Evolutionary conservation across 1,284 basidiomycete genomes (phyloP).

Genomic region (Fistulina hepatica): DNA sequence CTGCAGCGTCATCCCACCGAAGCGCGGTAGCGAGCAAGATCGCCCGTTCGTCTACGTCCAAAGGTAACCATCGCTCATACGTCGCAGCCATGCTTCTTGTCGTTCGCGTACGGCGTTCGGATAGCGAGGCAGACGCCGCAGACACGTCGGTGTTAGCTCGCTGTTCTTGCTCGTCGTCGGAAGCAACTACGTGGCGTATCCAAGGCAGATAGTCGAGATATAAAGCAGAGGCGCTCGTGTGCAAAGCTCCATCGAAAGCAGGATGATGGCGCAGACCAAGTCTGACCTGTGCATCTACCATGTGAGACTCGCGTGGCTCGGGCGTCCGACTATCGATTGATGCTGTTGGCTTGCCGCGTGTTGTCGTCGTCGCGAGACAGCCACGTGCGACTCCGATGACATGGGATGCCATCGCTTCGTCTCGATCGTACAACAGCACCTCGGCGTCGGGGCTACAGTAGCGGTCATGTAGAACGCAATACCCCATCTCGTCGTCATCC

Average conservation of each 20-base stretch:
- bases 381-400: slow-evolving; percentile 16
- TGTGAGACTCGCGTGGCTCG: no score
- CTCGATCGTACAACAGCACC: slow-evolving; percentile 12
- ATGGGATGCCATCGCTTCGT: slow-evolving; percentile 7
- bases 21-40: slow-evolving; percentile 23
- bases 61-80: slow-evolving; percentile 32
- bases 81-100: slow-evolving; percentile 39
- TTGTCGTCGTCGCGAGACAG: not conserved
- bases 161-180: slow-evolving; percentile 48
- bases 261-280: slow-evolving; percentile 21
- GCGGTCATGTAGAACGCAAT: slow-evolving; percentile 33
- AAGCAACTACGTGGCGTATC: slow-evolving; percentile 54
- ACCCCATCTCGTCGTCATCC: slow-evolving; percentile 51
- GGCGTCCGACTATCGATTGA: no score
- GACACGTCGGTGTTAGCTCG: slow-evolving; percentile 12
- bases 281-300: slow-evolving; percentile 18
- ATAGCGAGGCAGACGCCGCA: slow-evolving; percentile 16
- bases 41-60: slow-evolving; percentile 28
- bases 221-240: slow-evolving; percentile 32
- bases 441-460: slow-evolving; percentile 2
- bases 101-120: slow-evolving; percentile 26
- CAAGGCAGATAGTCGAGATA: slow-evolving; percentile 64
- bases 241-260: slow-evolving; percentile 29
- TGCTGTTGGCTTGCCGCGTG: not conserved
- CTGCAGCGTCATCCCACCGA: slow-evolving; percentile 9